Evolutionary conservation across 192 early-diverging fungal species (phyloP), one percentile per base, ranked within the genome.

Genomic region (Pecoramyces ruminantium): DNA sequence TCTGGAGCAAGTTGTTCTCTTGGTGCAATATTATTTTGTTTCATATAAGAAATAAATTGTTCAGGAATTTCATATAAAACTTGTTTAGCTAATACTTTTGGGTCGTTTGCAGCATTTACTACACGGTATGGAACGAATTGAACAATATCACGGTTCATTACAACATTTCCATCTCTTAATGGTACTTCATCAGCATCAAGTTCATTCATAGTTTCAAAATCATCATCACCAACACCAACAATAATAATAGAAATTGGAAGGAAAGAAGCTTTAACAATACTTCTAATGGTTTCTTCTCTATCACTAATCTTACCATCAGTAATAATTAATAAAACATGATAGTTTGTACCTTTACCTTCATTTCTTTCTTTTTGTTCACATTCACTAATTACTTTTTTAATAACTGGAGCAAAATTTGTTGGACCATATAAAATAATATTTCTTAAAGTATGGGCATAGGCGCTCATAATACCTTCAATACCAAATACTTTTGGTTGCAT

Each of bases 41-140:
- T 67, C 51, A 67, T 67, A 25, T 67, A 67, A 0, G 25, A 67
- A n/a, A 90, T 85, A 28, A 90, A 86, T 81, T 90, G 89, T 38
- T 86, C 84, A 2, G 89, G 89, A 13, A 90, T 82, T 81, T 90
- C 89, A 14, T 87, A 88, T 40, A 90, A 81, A 29, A 88, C 80
- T 78, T n/a, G 67, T 67, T 39, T 77, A n/a, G 58, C 82, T 30
- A 85, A 84, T 14, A 88, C 80, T 6, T 81, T 79, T 79, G 83
- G 78, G n/a, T 86, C 82, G 2, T 79, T 51, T 30, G 83, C 79
- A 13, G 83, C 82, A 17, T 78, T 81, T 12, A 81, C 83, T 17
- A 84, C 81, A 28, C 85, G 82, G 25, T 86, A 87, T n/a, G 89
- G 87, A 34, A 90, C 89, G 80, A 90, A 90, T 80, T 90, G 89